phyloP scores from a whole-genome alignment of 2,329 filamentous ascomycete genomes.

The Colletotrichum sp. region DNA sequence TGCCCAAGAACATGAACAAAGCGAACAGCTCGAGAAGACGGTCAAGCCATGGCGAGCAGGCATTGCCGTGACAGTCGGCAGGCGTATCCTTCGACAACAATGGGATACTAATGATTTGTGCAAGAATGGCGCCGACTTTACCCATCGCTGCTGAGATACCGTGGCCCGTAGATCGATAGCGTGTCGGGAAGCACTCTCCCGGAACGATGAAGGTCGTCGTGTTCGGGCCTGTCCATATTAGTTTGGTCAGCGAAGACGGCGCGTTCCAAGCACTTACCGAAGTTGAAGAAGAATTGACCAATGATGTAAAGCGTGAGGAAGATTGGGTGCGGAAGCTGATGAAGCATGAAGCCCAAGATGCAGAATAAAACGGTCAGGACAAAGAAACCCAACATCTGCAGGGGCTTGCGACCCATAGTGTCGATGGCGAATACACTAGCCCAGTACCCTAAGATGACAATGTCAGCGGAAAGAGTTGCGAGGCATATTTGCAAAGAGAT shows the following conservation, averaged over 20 bases:
- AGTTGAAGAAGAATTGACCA: conserved; percentile 72
- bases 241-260: neutral
- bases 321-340: conserved; percentile 49
- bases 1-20: conserved; percentile 79
- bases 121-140: conserved; percentile 72
- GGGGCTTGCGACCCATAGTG: conserved; percentile 76
- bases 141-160: conserved; percentile 71
- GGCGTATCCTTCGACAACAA: conserved; percentile 62
- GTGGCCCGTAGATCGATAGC: conserved; percentile 67
- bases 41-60: conserved; percentile 67
- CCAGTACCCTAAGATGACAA: conserved; percentile 70
- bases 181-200: conserved; percentile 69
- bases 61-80: conserved; percentile 51
- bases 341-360: conserved; percentile 65
- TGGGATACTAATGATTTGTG: conserved; percentile 69
- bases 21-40: conserved; percentile 81
- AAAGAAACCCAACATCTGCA: conserved; percentile 70
- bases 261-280: conserved; percentile 33
- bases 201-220: conserved; percentile 71
- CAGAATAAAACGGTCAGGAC: conserved; percentile 67
- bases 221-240: conserved; percentile 50
- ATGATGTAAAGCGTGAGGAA: conserved; percentile 68
- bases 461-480: neutral
- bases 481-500: neutral
- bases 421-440: conserved; percentile 76